Evolutionary conservation across 371 early-diverging fungal genomes (phyloP), one percentile per base, ranked within the genome.

Genomic region (Mortierella sp.): DNA sequence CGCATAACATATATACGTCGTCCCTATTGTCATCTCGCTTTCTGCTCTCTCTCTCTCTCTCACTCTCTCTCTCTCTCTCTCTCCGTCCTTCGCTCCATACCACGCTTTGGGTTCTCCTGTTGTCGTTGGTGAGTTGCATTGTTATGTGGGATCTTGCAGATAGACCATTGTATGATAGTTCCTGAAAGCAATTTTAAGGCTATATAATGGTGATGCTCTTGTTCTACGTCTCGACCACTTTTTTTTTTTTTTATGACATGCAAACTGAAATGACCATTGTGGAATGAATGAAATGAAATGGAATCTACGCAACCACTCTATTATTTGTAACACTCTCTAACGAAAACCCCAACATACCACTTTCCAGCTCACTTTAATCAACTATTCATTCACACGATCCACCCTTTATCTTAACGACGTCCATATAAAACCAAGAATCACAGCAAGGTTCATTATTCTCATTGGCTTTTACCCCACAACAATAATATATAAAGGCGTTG

Each of bases 381-480:
- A 22, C 28, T 35, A 26, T 13, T 15, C 28, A 26, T 53, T 35
- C 28, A 29, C 43, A 47, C 37, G 26, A 37, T 35, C 56, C 43
- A 28, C 19, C 34, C 53, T 53, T 53, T 49, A 49, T 19, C 53
- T 53, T 28, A 4, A 28, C 28, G 13, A 26, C 10, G 7, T 13
- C 40, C 28, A 53, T 3, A 12, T 7, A 29, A 53, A 53, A 35
- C n/a, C 40, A 61, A 31, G 28, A 55, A 68, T 61, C 61, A 51
- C 47, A 47, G 61, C 53, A 37, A 42, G 68, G 68, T 55, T 68
- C 68, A 59, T 51, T 58, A 23, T 53, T 67, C 37, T 35, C 70
- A 47, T 53, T 49, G 23, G 35, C 64, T 29, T 58, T 35, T 43
- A 23, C 56, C 43, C 42, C 64, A 32, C 54, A 60, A 29, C 23